Percentiles rank a stretch among this genome's conserved stretches.
These are phyloP conservation scores for Scedosporium apiospermum DNA, from an alignment of 2,329 filamentous ascomycete genomes.

Conservation along the genomic window DNA sequence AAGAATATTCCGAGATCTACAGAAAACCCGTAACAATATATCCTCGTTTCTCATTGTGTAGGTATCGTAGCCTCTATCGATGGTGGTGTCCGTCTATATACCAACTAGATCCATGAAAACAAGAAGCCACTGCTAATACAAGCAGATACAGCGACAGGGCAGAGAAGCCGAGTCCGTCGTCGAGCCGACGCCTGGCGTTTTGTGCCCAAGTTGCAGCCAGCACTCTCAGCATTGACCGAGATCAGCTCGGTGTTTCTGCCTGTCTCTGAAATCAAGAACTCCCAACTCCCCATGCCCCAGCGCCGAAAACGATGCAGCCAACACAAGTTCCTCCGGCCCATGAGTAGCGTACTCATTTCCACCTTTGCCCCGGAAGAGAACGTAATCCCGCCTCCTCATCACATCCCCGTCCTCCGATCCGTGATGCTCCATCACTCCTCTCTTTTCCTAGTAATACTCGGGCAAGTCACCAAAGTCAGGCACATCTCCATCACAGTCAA, in stretches of 20 bases:
- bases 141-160: not conserved
- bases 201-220: no score
- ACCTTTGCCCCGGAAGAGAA: not conserved
- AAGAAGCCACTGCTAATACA: not conserved
- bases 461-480: conserved; percentile 19
- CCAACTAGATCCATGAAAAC: not conserved
- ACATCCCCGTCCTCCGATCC: no score
- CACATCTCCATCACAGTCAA: conserved; percentile 30
- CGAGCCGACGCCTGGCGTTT: no score
- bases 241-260: no score
- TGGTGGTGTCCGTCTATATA: not conserved
- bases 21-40: not conserved
- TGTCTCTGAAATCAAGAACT: no score
- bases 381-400: no score
- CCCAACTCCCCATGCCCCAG: no score
- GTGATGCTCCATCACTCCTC: not conserved
- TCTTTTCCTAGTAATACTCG: conserved; percentile 1
- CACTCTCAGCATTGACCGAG: no score
- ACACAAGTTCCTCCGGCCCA: no score
- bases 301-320: no score
- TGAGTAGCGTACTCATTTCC: not conserved
- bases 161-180: no score
- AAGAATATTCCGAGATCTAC: no score
- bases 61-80: not conserved
- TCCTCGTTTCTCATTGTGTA: not conserved